Percentiles rank a stretch among this genome's conserved stretches.
These are phyloP conservation scores for Dicorynia guianensis DNA, from an alignment of 306 rosid species.

Conservation along the genomic window DNA sequence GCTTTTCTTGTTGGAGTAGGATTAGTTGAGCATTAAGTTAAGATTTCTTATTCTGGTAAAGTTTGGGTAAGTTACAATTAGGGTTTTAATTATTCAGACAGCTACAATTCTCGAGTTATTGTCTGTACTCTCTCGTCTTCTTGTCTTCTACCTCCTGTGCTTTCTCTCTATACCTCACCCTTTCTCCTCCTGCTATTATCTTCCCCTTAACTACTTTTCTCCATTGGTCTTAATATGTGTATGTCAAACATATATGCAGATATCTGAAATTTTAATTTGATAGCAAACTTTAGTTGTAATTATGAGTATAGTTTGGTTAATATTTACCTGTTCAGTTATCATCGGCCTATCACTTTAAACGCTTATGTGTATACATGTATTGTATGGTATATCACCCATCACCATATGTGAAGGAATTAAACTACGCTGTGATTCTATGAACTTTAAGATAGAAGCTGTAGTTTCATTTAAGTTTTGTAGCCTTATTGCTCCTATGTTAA, in stretches of 20 bases:
- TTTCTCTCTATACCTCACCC: neutral
- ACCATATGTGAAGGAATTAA: neutral
- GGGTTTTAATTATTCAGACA: too few relatives aligned
- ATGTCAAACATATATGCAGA: slow-evolving; percentile 14
- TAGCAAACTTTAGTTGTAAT: slow-evolving; percentile 18
- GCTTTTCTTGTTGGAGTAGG: neutral
- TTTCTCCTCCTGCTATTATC: neutral
- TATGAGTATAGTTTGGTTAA: slow-evolving; percentile 7
- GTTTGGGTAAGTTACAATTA: neutral
- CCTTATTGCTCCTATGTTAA: slow-evolving; percentile 23
- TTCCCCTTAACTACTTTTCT: neutral
- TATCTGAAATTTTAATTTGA: slow-evolving; percentile 10
- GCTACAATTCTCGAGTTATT: neutral
- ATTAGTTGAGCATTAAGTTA: neutral
- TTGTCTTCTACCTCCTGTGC: neutral
- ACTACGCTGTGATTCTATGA: slow-evolving; percentile 20
- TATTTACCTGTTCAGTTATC: neutral
- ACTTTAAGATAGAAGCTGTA: slow-evolving; percentile 23
- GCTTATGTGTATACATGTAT: neutral
- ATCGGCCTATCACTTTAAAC: slow-evolving; percentile 26
- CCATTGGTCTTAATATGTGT: neutral
- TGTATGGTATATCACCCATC: neutral
- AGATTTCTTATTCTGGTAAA: neutral
- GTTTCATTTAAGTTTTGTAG: slow-evolving; percentile 30
- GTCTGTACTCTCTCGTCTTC: neutral